phyloP scores from a whole-genome alignment of 2,329 filamentous ascomycete genomes.

The Aspergillus sojae region DNA sequence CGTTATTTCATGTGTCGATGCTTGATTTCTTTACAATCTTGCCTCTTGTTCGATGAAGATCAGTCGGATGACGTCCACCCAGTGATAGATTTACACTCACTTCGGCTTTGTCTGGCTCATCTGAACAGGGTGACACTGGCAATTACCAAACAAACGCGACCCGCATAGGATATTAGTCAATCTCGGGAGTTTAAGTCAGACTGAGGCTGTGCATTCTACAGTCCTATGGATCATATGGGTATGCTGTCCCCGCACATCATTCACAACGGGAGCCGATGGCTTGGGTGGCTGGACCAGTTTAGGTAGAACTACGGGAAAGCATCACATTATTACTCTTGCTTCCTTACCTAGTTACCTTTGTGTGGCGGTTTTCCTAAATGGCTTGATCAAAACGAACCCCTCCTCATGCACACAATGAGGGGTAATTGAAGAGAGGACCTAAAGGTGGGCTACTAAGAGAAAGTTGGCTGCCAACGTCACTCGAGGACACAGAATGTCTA shows the following conservation, averaged over 20 bases:
- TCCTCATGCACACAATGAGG: not conserved
- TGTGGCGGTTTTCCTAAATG: not conserved
- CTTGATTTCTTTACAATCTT: not conserved
- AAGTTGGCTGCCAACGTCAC: not conserved
- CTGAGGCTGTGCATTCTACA: constrained; percentile 36
- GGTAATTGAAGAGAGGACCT: not conserved
- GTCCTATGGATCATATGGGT: constrained; percentile 6
- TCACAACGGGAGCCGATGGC: constrained; percentile 19
- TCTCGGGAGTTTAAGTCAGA: constrained; percentile 20
- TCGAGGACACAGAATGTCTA: not conserved
- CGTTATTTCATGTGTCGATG: not conserved
- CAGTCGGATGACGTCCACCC: constrained; percentile 18
- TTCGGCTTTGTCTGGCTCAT: constrained; percentile 13
- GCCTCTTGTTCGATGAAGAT: constrained; percentile 7
- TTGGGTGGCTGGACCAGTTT: constrained; percentile 18
- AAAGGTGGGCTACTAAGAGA: not conserved
- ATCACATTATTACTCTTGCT: not conserved
- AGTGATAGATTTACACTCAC: constrained; percentile 8
- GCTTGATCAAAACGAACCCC: not conserved
- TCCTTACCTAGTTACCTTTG: not conserved
- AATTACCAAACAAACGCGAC: not conserved
- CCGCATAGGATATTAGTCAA: constrained; percentile 12
- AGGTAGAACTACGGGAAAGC: not conserved
- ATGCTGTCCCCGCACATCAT: constrained; percentile 26
- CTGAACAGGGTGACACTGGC: constrained; percentile 19